Evolutionary conservation across 441 rosid species (phyloP), one percentile per base, ranked within the genome.

Genomic region (Manihot esculenta): DNA sequence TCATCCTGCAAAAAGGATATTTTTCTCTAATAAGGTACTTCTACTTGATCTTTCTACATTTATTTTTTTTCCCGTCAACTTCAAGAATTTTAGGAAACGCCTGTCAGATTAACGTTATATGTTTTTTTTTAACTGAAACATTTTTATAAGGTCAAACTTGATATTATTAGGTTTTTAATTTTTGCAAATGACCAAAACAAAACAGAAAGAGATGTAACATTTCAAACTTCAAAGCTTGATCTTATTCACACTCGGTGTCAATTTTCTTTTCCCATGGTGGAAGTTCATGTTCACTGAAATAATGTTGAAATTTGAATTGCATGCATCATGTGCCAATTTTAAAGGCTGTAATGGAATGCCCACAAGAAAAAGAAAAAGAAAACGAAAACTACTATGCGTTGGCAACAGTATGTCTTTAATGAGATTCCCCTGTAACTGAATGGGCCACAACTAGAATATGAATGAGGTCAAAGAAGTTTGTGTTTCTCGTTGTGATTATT

Each of bases 21-120:
- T 95, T 83, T 95, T 95, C 81, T 76, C 89, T 72, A 95, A 95
- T 72, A 76, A 91, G 97, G 99, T 92, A 84, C 60, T 54, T 1
- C 3, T 26, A 33, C 9, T 8, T 50, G 13, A 33, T 53, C 68
- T 44, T 53, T 27, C 48, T 42, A 23, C 48, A 30, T 58, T 18
- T 56, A 23, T 18, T 33, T 27, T 38, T 5, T 3, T 10, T 12
- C 20, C 10, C 27, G 67, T 45, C 47, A 56, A 23, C 58, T 10
- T 54, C 53, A 23, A 21, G 24, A 49, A 51, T 72, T 38, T 72
- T 21, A 17, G 8, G 24, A 65, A 53, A 24, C 49, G 66, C 76
- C 75, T 66, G 73, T 20, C 62, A 35, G 61, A 73, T 63, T 51
- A 18, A 1, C 9, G 10, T 13, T 27, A 9, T 15, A 27, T 72